A percentile compares a stretch with the other conserved stretches of the same genome.
These are phyloP conservation scores for Ustilago curta DNA, from an alignment of 1,284 basidiomycete genomes.

Conservation along the genomic window DNA sequence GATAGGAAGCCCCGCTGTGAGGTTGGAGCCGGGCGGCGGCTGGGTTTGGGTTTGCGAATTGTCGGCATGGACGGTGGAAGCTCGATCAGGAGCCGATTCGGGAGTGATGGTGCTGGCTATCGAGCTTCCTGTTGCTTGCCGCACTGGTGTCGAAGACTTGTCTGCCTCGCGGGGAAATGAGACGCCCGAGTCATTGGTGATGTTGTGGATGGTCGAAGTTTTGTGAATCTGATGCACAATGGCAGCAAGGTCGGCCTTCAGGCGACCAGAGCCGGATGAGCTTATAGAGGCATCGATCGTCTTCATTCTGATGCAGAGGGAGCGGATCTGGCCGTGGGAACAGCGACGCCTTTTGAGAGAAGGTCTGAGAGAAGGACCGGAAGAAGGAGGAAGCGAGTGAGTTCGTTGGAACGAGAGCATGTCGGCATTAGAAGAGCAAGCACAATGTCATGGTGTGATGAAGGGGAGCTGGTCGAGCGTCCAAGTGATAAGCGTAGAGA, in stretches of 20 bases:
- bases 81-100: constrained; percentile 27
- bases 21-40: background rate
- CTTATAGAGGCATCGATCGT: constrained; percentile 1
- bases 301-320: constrained; percentile 36
- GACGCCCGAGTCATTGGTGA: constrained; percentile 52
- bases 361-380: constrained; percentile 15
- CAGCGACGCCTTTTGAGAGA: constrained; percentile 30
- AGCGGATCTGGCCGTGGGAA: constrained; percentile 18
- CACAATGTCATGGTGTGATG: background rate
- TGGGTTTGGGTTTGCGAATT: constrained; percentile 3
- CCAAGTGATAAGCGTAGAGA: background rate
- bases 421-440: background rate
- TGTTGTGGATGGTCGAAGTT: constrained; percentile 44
- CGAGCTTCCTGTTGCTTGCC: constrained; percentile 40
- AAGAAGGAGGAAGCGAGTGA: constrained; percentile 20
- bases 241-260: constrained; percentile 27
- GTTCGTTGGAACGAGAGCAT: constrained; percentile 38
- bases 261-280: constrained; percentile 17
- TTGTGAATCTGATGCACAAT: constrained; percentile 40
- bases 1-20: constrained; percentile 9
- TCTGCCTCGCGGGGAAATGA: constrained; percentile 29
- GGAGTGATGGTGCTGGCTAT: constrained; percentile 53
- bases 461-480: background rate
- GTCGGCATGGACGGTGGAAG: constrained; percentile 24
- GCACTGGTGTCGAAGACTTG: constrained; percentile 4